Evolutionary conservation across 2,329 filamentous ascomycete species (phyloP), one percentile per base, ranked within the genome.

Genomic region (Bipolaris victoriae): DNA sequence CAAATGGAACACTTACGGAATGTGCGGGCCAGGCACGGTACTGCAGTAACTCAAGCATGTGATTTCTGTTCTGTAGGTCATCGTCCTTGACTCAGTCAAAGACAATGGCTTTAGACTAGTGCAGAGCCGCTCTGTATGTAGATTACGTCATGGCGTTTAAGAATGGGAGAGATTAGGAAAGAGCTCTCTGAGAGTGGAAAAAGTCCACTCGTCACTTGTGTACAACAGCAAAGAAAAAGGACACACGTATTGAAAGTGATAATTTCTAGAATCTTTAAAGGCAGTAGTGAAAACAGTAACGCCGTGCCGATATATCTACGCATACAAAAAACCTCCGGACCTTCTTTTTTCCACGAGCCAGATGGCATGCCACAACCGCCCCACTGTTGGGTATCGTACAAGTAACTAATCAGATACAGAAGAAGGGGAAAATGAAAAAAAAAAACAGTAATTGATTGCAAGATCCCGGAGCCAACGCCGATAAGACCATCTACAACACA

Each of bases 311-410:
- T 7, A 39, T 26, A 39, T 39, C 20, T 24, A 46, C 40, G 37
- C 16, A 50, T 47, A 41, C 51, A 36, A 58, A 58, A 58, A 46
- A 41, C 46, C 51, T 39, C 40, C 33, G n/a, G 29, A 49, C 51
- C 31, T 40, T 46, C 13, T 33, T 35, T 59, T 55, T 52, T 58
- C 7, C 24, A 50, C 44, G 47, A 50, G 49, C 49, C 31, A 37
- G 29, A 29, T 45, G 44, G 45, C 50, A 29, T 52, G 29, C 26
- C 31, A 41, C 41, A 49, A 51, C 52, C 29, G 29, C 50, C 50
- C 49, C 49, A 39, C 54, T 40, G 31, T 29, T 29, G 52, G 53
- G 39, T 65, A 64, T 67, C 57, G 49, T 68, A 68, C 64, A 67
- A 48, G 44, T 37, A 51, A 48, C 20, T 44, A 57, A 55, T 35